phyloP scores from a whole-genome alignment of 176 grass and related monocot genomes.

The Oryza nivara region DNA sequence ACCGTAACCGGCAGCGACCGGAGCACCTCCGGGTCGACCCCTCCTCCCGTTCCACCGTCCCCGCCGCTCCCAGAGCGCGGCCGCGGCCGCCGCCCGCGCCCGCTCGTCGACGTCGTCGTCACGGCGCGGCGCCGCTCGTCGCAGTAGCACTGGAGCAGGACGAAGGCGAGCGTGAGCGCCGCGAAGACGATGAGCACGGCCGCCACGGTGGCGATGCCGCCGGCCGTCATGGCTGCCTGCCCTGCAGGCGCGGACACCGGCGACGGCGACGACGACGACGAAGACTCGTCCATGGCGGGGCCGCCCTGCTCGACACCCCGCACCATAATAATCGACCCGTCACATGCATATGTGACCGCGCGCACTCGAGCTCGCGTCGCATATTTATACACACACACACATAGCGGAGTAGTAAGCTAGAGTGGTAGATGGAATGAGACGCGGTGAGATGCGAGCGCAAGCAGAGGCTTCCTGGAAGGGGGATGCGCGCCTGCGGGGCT shows the following conservation, averaged over 20 bases:
- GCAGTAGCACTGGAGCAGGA: conserved; percentile 21
- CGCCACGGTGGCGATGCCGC: neutral
- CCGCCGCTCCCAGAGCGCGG: neutral
- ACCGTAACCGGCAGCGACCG: conserved; percentile 50
- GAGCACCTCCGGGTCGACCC: conserved; percentile 46
- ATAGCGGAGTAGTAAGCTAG: no score
- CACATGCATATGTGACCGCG: neutral
- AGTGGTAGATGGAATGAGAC: no score
- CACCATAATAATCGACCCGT: neutral
- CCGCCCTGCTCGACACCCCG: neutral
- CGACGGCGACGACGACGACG: neutral
- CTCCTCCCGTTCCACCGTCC: neutral
- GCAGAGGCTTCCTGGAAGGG: neutral
- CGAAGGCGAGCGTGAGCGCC: conserved; percentile 29
- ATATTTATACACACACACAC: neutral
- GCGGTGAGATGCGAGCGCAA: no score
- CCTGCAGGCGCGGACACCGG: neutral
- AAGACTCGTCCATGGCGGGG: neutral
- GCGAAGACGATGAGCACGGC: conserved; percentile 31
- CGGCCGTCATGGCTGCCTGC: neutral
- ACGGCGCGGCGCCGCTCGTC: neutral
- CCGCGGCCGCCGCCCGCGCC: neutral
- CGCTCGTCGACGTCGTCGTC: neutral
- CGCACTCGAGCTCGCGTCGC: neutral
- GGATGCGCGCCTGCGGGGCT: no score